Evolutionary conservation across 495 filamentous ascomycete genomes (phyloP).

Genomic region (Hyaloscypha variabilis): DNA sequence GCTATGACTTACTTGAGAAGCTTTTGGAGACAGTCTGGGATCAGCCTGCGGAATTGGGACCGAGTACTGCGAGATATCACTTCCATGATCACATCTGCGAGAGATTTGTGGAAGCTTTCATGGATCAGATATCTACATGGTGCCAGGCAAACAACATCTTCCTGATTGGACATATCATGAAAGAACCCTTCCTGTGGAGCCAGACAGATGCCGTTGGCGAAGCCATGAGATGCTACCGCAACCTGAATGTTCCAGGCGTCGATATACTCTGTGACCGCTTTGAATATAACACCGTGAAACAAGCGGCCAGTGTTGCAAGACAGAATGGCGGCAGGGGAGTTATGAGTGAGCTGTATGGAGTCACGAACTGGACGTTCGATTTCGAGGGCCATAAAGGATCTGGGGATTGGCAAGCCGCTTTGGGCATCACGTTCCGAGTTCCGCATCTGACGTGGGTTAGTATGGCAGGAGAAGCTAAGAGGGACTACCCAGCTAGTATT

Average conservation of each 20-base stretch:
- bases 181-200: conserved; percentile 29
- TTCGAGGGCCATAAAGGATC: conserved; percentile 37
- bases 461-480: conserved; percentile 34
- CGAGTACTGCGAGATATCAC: conserved; percentile 25
- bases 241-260: conserved; percentile 30
- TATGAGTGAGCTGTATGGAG: conserved; percentile 33
- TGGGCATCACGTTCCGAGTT: conserved; percentile 34
- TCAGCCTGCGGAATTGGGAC: conserved; percentile 20
- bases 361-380: conserved; percentile 33
- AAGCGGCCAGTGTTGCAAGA: conserved; percentile 29
- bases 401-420: conserved; percentile 35
- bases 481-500: conserved; percentile 34
- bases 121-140: conserved; percentile 31
- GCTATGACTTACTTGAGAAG: conserved; percentile 19
- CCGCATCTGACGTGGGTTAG: conserved; percentile 34
- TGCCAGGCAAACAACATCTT: conserved; percentile 27
- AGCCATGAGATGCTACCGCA: conserved; percentile 35
- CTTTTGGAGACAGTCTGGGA: conserved; percentile 32
- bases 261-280: conserved; percentile 30
- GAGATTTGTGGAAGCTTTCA: conserved; percentile 30
- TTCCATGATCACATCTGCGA: conserved; percentile 33
- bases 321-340: conserved; percentile 29
- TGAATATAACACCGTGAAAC: conserved; percentile 36
- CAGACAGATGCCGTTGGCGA: conserved; percentile 31
- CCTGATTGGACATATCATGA: conserved; percentile 36